phyloP scores from a whole-genome alignment of 805 yeast species.

The Monosporozyma siamensis region DNA sequence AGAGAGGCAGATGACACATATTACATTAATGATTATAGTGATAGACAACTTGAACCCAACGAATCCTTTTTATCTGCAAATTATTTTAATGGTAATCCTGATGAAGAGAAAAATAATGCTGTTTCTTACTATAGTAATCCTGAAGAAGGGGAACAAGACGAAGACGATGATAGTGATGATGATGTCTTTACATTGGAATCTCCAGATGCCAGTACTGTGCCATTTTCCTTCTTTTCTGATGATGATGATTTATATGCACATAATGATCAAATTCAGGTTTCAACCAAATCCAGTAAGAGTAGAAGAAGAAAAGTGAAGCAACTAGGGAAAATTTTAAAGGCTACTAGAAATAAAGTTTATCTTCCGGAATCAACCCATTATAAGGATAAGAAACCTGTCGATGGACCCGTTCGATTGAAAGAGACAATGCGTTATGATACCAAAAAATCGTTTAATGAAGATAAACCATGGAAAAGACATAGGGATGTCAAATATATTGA shows the following conservation, averaged over 20 bases:
- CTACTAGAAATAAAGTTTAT: neutral
- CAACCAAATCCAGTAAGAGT: neutral
- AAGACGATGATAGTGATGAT: neutral
- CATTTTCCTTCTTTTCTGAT: neutral
- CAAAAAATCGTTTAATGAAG: conserved; percentile 52
- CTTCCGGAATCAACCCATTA: neutral
- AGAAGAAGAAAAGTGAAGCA: conserved; percentile 2
- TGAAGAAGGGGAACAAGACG: neutral
- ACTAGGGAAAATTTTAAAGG: conserved; percentile 2
- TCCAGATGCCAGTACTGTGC: neutral
- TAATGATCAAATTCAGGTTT: neutral
- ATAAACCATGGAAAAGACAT: conserved; percentile 92
- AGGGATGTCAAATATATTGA: conserved; percentile 43
- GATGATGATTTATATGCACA: neutral
- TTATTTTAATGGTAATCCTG: no score
- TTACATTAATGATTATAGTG: no score
- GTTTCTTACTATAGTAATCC: neutral
- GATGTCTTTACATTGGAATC: neutral
- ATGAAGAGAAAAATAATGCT: neutral
- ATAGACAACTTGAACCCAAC: no score
- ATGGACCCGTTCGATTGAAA: conserved; percentile 13
- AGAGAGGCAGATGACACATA: neutral
- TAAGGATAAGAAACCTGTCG: neutral
- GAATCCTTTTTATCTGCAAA: no score
- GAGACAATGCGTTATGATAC: conserved; percentile 22